These are phyloP conservation scores for Ostreobium quekettii DNA, from an alignment of 139 green algal genomes.

Conservation along the genomic window DNA sequence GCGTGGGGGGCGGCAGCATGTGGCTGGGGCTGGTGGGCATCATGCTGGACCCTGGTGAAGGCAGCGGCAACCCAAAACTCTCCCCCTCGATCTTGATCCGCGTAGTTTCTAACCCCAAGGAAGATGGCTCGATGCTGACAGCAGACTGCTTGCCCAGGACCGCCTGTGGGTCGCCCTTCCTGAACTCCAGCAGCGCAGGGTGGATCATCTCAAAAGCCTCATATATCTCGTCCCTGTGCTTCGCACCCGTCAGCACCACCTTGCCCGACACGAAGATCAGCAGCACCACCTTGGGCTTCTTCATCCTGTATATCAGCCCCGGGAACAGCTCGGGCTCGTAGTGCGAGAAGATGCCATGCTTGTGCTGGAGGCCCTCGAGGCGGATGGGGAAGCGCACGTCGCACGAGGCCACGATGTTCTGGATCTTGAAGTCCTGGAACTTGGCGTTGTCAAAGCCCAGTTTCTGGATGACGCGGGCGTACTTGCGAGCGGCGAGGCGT, in stretches of 20 bases:
- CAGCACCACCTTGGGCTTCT: slow-evolving; percentile 94
- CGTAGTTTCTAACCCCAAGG: not conserved
- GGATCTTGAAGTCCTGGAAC: slow-evolving; percentile 95
- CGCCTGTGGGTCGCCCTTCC: slow-evolving; percentile 59
- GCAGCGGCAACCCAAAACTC: not conserved
- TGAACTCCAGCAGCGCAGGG: slow-evolving; percentile 81
- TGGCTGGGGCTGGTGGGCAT: not conserved
- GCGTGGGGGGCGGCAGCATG: not conserved
- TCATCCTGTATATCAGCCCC: slow-evolving; percentile 98
- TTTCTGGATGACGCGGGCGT: slow-evolving; percentile 90
- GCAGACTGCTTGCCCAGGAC: not conserved
- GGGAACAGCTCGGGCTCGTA: slow-evolving; percentile 99
- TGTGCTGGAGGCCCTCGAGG: slow-evolving; percentile 81
- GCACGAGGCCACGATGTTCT: slow-evolving; percentile 98
- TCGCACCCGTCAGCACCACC: slow-evolving; percentile 69
- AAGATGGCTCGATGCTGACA: not conserved
- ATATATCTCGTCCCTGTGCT: slow-evolving; percentile 92
- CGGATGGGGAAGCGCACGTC: slow-evolving; percentile 97
- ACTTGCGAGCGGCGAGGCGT: slow-evolving; percentile 56
- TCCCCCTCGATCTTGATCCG: not conserved
- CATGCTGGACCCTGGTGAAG: not conserved
- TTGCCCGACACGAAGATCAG: slow-evolving; percentile 99
- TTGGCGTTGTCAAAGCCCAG: slow-evolving; percentile 61
- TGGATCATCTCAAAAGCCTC: slow-evolving; percentile 97
- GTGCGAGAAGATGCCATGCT: slow-evolving; percentile 79